Evolutionary conservation across 805 yeast genomes (phyloP), one percentile per base, ranked within the genome.

Genomic region (Wickerhamiella sorbophila): DNA sequence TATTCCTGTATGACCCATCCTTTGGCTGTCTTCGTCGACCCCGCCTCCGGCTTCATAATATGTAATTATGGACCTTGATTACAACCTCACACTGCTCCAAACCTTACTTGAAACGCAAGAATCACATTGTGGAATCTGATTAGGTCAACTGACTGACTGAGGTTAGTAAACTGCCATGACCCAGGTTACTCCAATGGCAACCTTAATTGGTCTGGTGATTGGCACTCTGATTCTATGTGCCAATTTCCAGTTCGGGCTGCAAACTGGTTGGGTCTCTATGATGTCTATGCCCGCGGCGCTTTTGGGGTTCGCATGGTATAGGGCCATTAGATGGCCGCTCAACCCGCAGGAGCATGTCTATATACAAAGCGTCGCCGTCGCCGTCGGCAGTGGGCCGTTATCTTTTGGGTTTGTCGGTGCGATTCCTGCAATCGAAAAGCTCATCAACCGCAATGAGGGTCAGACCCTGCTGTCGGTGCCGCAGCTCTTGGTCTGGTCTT

Each of bases 181-280:
- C 14, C 33, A 37, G 19, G 54, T 82, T 4, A 85, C 96, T 0
- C 50, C 75, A 3, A 63, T 94, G 39, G 79, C 91, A 2, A 75
- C 84, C 0, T 29, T 77, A 1, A 82, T 79, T 1, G 97, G 97
- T 0, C 63, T 88, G 20, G 51, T 65, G 1, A 85, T 88, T n/a
- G 98, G 98, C 0, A 74, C 95, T 0, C 62, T 88, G 21, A 87
- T 91, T 26, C 66, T 91, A 20, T 66, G 86, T 15, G 84, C 95
- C 3, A 88, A 88, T 60, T 91, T 91, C 63, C 97, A 88, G 57
- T 88, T 88, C 58, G 98, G 97, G 1, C 65, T 88, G 17, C 98
- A 88, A 57, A 88, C 96, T 0, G 98, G 98, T 1, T 88, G 98
- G 98, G 95, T 91, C 4, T 85, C 95, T 9, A 88, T 88, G 98